Evolutionary conservation across 148 eudicot genomes (phyloP), one percentile per base, ranked within the genome.

Genomic region (Camellia sinensis): DNA sequence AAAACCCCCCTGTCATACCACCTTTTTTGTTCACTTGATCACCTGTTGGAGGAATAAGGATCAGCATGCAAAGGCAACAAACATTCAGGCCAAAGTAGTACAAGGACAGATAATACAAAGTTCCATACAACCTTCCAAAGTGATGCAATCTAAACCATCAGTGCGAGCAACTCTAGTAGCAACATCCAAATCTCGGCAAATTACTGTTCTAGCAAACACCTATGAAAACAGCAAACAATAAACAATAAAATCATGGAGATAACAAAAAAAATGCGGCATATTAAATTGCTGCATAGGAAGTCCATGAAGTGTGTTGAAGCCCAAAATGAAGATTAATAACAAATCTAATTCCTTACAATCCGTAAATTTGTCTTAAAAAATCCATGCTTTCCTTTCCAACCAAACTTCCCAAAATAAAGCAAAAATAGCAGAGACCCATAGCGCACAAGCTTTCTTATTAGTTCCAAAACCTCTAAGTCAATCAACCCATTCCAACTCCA

Each of bases 11-110:
- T 0, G 98, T 97, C 99, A 97, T 97, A 48, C 98, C 99, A 86
- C 99, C 99, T 89, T 94, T 97, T 89, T 94, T 97, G 93, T 95
- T 94, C 57, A 97, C 99, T 90, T 97, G 99, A 82, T 97, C 98
- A 83, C 99, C 99, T 97, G 91, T 29, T 77, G 71, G 74, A 78
- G 76, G 76, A 57, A 78, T 22, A 57, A 82, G 77, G 64, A 66
- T 66, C 46, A 82, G 62, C 40, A 81, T 83, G 70, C 53, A 75
- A 79, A 63, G 53, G 41, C 67, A 60, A 73, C 15, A 78, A 71
- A 73, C 3, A 78, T 67, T 40, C 29, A 74, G 19, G 41, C 77
- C 61, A 54, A 74, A 37, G 11, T 8, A 61, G 50, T 40, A 67
- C 43, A 70, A 77, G 48, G 11, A 78, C 59, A 73, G 63, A 41